phyloP scores from a whole-genome alignment of 1,139 yeast genomes.

The Sugiyamaella novakii region DNA sequence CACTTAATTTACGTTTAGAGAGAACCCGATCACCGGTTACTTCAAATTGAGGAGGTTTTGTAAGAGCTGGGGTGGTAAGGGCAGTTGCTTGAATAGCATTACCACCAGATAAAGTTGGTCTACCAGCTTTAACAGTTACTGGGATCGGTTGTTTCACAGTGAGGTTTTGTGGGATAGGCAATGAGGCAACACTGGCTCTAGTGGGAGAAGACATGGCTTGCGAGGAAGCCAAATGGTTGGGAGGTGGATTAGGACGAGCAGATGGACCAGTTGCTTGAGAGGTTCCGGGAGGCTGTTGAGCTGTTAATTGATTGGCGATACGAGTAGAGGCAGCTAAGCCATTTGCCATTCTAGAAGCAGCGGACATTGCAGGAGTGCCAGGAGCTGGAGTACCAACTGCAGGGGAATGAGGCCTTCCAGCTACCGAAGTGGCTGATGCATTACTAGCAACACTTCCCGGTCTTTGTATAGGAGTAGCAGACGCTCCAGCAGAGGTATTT shows the following conservation, averaged over 20 bases:
- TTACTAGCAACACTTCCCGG: slow-evolving; percentile 19
- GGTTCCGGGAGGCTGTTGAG: slow-evolving; percentile 14
- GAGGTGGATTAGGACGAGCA: slow-evolving; percentile 37
- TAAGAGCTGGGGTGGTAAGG: slow-evolving; percentile 72
- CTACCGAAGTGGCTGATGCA: slow-evolving; percentile 11
- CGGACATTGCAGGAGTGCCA: slow-evolving; percentile 15
- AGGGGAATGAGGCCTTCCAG: slow-evolving; percentile 19
- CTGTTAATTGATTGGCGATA: slow-evolving; percentile 7
- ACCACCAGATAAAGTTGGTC: slow-evolving; percentile 90
- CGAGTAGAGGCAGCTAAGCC: slow-evolving; percentile 15
- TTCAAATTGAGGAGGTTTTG: slow-evolving; percentile 79
- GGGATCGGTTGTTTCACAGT: slow-evolving; percentile 67
- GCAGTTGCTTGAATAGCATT: slow-evolving; percentile 68
- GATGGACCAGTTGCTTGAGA: slow-evolving; percentile 35
- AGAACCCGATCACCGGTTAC: slow-evolving; percentile 76
- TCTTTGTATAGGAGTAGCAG: slow-evolving; percentile 18
- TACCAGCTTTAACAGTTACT: slow-evolving; percentile 59
- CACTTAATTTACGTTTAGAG: slow-evolving; percentile 85
- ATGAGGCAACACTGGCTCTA: slow-evolving; percentile 54
- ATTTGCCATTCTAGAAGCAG: slow-evolving; percentile 14
- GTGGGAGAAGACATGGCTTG: slow-evolving; percentile 36
- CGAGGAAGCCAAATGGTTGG: slow-evolving; percentile 29
- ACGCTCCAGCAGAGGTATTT: slow-evolving; percentile 6
- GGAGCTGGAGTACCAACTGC: slow-evolving; percentile 14
- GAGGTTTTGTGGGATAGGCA: slow-evolving; percentile 71